Evolutionary conservation across 2,329 filamentous ascomycete genomes (phyloP), one percentile per base, ranked within the genome.

Genomic region (Pseudogymnoascus sp.): DNA sequence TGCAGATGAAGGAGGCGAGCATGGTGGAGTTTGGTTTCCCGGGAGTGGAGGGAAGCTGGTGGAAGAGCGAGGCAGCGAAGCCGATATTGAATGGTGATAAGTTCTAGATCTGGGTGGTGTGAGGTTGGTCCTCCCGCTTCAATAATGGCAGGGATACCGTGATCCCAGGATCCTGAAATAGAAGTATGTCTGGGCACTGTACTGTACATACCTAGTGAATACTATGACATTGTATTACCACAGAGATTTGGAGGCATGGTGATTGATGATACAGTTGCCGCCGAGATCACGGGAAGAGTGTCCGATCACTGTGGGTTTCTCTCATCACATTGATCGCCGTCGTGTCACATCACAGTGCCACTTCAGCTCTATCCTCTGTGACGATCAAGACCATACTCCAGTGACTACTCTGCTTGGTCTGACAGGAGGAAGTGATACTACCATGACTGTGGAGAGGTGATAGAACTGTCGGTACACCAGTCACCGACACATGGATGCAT

Each of bases 1-100:
- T 96, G 2, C 91, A 96, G 84, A 96, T 96, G 92, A 93, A 90
- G 84, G 78, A 86, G 3, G 90, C 87, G 69, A 95, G 90, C 75
- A 95, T 96, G 91, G 90, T 92, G 68, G 77, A 77, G 69, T 96
- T 83, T 74, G 82, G 83, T 61, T 96, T 86, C 75, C 92, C 92
- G 1, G 91, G 92, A 6, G 84, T 88, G 72, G 82, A 88, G 67
- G 88, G 88, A 69, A 90, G 90, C 73, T 96, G 91, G 90, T 96
- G 92, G 92, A 87, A 79, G 77, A 88, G 83, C 60, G 88, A 91
- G n/a, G 72, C 73, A 62, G 73, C 73, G 14, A 73, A 68, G 63
- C 69, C 71, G 19, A 74, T 74, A 62, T 66, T 74, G 45, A 70
- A 73, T 61, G 73, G 73, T 7, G 66, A 68, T n/a, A 75, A 71